phyloP scores from a whole-genome alignment of 2,329 filamentous ascomycete genomes.

The Lasiodiplodia sp. region DNA sequence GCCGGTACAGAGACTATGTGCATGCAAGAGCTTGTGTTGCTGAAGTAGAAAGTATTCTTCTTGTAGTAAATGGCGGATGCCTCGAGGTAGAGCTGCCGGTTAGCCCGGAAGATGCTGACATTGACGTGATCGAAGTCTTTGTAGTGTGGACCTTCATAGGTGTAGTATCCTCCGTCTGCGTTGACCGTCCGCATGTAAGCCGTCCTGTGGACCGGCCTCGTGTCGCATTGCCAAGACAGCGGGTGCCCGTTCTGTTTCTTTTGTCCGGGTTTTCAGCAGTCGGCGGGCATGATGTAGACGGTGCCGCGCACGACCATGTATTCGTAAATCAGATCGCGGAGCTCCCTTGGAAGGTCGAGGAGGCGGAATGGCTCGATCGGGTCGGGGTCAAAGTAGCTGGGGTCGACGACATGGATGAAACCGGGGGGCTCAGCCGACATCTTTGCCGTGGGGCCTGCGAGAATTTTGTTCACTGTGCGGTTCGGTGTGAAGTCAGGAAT shows the following conservation, averaged over 20 bases:
- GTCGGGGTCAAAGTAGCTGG: not conserved
- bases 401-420: not conserved
- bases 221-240: not conserved
- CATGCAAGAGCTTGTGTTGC: accelerated
- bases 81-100: not conserved
- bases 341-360: not conserved
- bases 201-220: not conserved
- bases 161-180: not conserved
- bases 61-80: not conserved
- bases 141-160: not conserved
- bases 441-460: not conserved
- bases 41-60: not conserved
- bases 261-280: not conserved
- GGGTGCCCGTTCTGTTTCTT: not conserved
- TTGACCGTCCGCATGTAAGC: not conserved
- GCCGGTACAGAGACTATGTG: not conserved
- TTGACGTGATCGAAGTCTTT: not conserved
- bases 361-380: not conserved
- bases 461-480: not conserved
- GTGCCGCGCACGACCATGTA: not conserved
- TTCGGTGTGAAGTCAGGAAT: not conserved
- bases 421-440: not conserved
- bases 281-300: too few species aligned
- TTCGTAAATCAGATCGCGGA: not conserved
- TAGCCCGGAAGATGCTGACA: not conserved